Conservation (phyloP, 768 basidiomycete species). For the Podaxis sp. region DNA sequence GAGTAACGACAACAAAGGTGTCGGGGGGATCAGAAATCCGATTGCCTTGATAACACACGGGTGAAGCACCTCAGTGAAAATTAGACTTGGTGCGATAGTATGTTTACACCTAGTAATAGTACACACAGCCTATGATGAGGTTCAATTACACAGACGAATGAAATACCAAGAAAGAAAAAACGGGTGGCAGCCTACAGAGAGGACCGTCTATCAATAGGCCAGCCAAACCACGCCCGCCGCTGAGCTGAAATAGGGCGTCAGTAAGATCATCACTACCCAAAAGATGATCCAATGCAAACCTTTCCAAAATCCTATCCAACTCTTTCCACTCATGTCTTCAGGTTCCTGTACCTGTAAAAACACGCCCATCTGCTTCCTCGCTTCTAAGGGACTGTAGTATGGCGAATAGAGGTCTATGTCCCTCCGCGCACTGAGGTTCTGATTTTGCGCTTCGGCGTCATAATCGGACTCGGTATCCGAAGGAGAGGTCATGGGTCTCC, state of each 20-base stretch:
- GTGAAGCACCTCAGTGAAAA: too few species aligned
- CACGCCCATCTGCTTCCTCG: constrained; percentile 1
- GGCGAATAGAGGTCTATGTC: neutral
- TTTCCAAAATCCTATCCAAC: neutral
- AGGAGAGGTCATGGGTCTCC: too few species aligned
- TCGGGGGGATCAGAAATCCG: too few species aligned
- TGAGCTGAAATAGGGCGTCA: neutral
- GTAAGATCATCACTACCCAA: neutral
- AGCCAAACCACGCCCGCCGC: neutral
- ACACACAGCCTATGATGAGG: too few species aligned
- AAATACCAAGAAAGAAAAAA: neutral
- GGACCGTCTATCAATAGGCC: constrained; percentile 1
- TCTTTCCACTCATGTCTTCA: neutral
- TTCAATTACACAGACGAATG: neutral
- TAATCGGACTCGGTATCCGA: constrained; percentile 3
- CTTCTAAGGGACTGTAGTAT: constrained; percentile 7
- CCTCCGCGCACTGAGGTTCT: neutral
- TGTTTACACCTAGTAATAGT: too few species aligned
- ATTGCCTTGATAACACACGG: too few species aligned
- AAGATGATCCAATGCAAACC: neutral
- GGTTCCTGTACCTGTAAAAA: neutral
- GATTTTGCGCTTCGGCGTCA: neutral
- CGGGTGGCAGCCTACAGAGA: neutral
- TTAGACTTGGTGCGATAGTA: too few species aligned
- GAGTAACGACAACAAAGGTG: too few species aligned